Base-by-base conservation (phyloP, 495 filamentous ascomycete genomes). In the Podospora bellae-mahoneyi region DNA sequence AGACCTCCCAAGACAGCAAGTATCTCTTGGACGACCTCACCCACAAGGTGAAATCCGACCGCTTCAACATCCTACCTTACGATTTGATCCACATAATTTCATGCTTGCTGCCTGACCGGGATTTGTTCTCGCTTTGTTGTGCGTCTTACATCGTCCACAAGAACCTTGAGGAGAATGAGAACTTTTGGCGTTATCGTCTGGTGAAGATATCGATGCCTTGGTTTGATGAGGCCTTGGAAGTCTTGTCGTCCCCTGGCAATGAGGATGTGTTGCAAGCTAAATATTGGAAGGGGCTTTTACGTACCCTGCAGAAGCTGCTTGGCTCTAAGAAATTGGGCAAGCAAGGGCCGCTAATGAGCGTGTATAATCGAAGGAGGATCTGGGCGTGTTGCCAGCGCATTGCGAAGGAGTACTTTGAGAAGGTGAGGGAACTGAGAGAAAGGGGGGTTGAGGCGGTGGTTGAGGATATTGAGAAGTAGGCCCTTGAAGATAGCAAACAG, bases 121-220 rank as follows among this genome's bases (percentile, higher is more conserved):
- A 55, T 16, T 44, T 67, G 6, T 55, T 62, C 6, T 16, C 19
- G 5, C n/a, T 61, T 13, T 67, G 58, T 13, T 18, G 13, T 0
- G 65, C 65, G 10, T 54, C 34, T 7, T 67, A 59, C 20, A n/a
- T 16, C 3, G 23, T 62, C n/a, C 65, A 67, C 23, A 7, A 18
- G 9, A 2, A 6, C 9, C 23, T 62, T 7, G 30, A 20, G 5
- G 15, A 20, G 9, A 56, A 67, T 55, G n/a, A 19, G 5, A 39
- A 54, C 5, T 67, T 67, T 26, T 67, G 65, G 65, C 34, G 65
- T 20, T 23, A 23, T 19, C 34, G 65, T 7, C 16, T 67, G 34
- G 55, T 5, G 20, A 60, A 19, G 5, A 13, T 62, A 6, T 62
- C 57, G 34, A 62, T 67, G 65, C 39, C 34, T 2, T 67, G 65